phyloP scores from a whole-genome alignment of 768 basidiomycete genomes.

The Botryobasidium botryosum region DNA sequence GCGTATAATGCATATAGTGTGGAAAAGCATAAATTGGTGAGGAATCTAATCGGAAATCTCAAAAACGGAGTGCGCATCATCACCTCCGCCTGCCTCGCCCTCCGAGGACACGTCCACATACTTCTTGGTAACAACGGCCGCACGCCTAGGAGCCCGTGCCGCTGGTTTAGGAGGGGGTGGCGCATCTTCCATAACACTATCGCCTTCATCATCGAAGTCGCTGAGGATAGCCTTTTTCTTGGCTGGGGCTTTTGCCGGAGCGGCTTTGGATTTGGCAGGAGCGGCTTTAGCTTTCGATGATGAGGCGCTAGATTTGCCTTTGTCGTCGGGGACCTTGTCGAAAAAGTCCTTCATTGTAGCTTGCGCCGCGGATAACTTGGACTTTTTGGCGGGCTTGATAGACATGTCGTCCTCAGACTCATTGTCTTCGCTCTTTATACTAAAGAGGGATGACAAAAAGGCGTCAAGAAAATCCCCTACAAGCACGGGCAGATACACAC shows the following conservation, averaged over 20 bases:
- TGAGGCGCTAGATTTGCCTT: constrained; percentile 12
- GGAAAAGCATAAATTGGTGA: no score
- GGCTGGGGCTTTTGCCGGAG: constrained; percentile 30
- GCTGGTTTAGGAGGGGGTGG: constrained; percentile 5
- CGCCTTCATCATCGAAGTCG: constrained; percentile 31
- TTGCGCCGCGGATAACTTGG: constrained; percentile 23
- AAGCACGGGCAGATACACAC: background rate
- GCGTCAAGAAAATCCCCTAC: constrained; percentile 1
- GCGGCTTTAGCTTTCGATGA: constrained; percentile 14
- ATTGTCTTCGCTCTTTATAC: constrained; percentile 20
- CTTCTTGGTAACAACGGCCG: constrained; percentile 7
- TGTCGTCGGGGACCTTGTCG: constrained; percentile 11
- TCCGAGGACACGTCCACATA: background rate
- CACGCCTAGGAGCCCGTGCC: constrained; percentile 5
- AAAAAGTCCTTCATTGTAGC: constrained; percentile 44
- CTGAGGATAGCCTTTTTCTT: constrained; percentile 17
- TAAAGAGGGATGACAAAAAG: constrained; percentile 1
- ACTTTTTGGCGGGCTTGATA: constrained; percentile 36
- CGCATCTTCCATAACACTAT: constrained; percentile 11
- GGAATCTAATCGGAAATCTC: no score
- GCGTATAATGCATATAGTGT: no score
- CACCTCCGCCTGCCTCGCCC: background rate
- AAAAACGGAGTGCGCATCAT: no score
- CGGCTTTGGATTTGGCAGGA: constrained; percentile 1
- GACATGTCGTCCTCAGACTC: constrained; percentile 28